These are phyloP conservation scores for Euphrasia confusa DNA, from an alignment of 257 asterid species.

Conservation along the genomic window DNA sequence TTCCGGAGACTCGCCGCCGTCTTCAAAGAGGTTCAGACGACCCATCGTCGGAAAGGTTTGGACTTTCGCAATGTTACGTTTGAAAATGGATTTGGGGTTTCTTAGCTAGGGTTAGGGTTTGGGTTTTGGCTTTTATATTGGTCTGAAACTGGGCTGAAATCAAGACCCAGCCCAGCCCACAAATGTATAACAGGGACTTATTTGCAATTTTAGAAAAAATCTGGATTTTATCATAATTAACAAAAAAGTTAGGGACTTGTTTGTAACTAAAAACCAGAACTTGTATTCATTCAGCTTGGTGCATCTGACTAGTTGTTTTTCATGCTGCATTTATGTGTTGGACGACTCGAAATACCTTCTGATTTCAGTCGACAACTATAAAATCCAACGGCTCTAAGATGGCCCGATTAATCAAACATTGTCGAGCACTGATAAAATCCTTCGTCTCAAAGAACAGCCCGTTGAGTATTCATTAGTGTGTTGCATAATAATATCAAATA, in stretches of 20 bases:
- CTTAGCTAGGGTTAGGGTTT: conserved; percentile 26
- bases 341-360: conserved; percentile 56
- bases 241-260: background rate
- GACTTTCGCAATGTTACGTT: background rate
- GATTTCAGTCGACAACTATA: conserved; percentile 43
- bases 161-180: background rate
- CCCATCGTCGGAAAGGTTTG: conserved; percentile 24
- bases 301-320: background rate
- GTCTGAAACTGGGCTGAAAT: conserved; percentile 2
- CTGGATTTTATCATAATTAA: no score
- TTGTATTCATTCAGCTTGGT: background rate
- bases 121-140: background rate
- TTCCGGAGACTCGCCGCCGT: conserved; percentile 28
- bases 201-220: no score
- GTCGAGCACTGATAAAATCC: background rate
- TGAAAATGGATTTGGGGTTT: conserved; percentile 20
- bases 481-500: no score
- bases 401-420: background rate
- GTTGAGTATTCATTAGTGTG: conserved; percentile 28
- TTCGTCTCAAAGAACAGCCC: conserved; percentile 40
- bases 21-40: conserved; percentile 47
- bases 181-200: background rate
- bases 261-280: background rate
- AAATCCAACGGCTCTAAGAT: conserved; percentile 25
- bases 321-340: conserved; percentile 53